A percentile compares a stretch with the other conserved stretches of the same genome.
Evolutionary conservation across 2,329 filamentous ascomycete species (phyloP).

Genomic region (Harringtonia aguacate): DNA sequence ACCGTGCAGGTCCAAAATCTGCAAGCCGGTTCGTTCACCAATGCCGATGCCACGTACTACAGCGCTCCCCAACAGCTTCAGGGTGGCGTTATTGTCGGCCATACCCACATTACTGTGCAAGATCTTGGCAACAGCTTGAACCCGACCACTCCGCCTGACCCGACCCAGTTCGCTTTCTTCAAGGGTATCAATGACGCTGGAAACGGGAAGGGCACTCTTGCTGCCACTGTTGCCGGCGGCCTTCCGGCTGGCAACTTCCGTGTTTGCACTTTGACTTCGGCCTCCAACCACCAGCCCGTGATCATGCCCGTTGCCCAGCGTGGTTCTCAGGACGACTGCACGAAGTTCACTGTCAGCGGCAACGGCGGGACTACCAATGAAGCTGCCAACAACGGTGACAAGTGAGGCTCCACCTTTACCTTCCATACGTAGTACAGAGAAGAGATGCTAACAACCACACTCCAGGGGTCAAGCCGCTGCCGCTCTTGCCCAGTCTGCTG

Average conservation of each 20-base stretch:
- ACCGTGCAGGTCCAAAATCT: conserved; percentile 41
- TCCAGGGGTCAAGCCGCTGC: conserved; percentile 13
- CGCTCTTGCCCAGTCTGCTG: conserved; percentile 13
- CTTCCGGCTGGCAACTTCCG: conserved; percentile 31
- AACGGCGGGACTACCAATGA: conserved; percentile 16
- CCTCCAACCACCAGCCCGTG: conserved; percentile 32
- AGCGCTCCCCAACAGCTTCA: conserved; percentile 42
- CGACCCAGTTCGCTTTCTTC: conserved; percentile 33
- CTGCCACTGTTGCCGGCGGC: conserved; percentile 24
- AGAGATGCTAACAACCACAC: background rate
- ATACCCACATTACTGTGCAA: conserved; percentile 50
- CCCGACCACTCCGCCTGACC: conserved; percentile 36
- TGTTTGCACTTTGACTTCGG: conserved; percentile 29
- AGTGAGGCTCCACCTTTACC: conserved; percentile 4
- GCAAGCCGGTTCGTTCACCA: conserved; percentile 46
- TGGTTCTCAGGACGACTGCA: conserved; percentile 33
- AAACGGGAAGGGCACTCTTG: conserved; percentile 24
- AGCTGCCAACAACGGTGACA: conserved; percentile 17
- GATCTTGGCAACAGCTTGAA: conserved; percentile 38
- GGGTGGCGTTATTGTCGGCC: conserved; percentile 41
- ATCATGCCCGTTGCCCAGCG: conserved; percentile 33
- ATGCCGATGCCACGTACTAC: conserved; percentile 49
- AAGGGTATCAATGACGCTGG: conserved; percentile 30
- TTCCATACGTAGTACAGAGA: background rate
- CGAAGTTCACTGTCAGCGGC: conserved; percentile 27